Conservation (phyloP, 108 stramenopile genomes). For the Cyclotella choctawhatcheeana region DNA sequence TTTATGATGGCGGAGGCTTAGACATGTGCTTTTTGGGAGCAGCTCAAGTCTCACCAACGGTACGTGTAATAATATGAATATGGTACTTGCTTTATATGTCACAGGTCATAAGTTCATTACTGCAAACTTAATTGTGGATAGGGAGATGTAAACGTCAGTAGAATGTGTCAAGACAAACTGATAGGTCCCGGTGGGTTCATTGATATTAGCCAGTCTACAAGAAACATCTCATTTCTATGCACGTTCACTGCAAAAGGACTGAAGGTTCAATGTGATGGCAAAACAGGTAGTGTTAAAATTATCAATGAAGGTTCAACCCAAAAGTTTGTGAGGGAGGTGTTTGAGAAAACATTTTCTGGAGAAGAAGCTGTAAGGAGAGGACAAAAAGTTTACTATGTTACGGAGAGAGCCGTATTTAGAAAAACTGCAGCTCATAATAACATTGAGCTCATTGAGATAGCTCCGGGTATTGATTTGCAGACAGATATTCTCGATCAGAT, state of each 20-base stretch:
- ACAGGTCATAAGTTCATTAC: too few relatives aligned
- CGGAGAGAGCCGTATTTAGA: conserved; percentile 83
- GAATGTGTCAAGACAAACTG: conserved; percentile 62
- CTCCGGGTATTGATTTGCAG: conserved; percentile 82
- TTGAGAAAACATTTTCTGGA: conserved; percentile 76
- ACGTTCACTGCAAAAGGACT: conserved; percentile 81
- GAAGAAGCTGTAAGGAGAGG: conserved; percentile 72
- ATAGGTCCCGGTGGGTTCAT: conserved; percentile 89
- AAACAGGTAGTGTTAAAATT: conserved; percentile 62
- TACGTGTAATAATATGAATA: too few relatives aligned
- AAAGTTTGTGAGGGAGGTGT: conserved; percentile 74
- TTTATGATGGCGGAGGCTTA: conserved; percentile 79
- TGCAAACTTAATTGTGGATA: too few relatives aligned
- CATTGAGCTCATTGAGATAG: conserved; percentile 82
- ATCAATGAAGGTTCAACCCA: conserved; percentile 65
- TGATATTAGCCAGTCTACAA: conserved; percentile 77
- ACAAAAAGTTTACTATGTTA: conserved; percentile 79
- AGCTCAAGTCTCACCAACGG: conserved; percentile 61
- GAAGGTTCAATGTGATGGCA: conserved; percentile 46
- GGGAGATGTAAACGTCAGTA: conserved; percentile 86
- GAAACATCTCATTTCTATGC: conserved; percentile 61
- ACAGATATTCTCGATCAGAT: conserved; percentile 81
- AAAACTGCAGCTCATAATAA: conserved; percentile 56
- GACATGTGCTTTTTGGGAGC: conserved; percentile 74
- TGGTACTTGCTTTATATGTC: too few relatives aligned